A percentile compares a stretch with the other conserved stretches of the same genome.
Conservation (phyloP, 768 basidiomycete genomes). For the Lactifluus hygrophoroides region DNA sequence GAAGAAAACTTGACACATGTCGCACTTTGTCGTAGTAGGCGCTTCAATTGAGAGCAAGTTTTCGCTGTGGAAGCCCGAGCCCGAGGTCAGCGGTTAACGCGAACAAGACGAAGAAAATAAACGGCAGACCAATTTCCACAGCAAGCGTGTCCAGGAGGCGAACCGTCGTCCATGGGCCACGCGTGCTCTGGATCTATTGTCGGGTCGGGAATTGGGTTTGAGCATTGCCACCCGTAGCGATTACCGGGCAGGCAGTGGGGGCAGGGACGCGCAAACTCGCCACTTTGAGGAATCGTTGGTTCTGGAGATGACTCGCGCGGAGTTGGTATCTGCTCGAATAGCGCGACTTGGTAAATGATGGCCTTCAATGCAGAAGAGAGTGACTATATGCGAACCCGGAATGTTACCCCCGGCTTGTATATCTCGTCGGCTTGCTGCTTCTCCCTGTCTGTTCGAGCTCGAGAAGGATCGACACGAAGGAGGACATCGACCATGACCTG, state of each 20-base stretch:
- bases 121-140: conserved; percentile 73
- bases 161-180: conserved; percentile 69
- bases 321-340: conserved; percentile 49
- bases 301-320: conserved; percentile 73
- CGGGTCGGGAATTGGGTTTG: conserved; percentile 73
- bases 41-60: conserved; percentile 63
- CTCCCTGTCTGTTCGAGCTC: conserved; percentile 59
- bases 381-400: conserved; percentile 44
- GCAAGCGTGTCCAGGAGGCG: conserved; percentile 69
- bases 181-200: conserved; percentile 57
- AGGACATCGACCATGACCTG: conserved; percentile 67
- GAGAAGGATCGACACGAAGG: conserved; percentile 61
- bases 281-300: conserved; percentile 54
- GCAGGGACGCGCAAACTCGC: conserved; percentile 67
- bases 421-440: conserved; percentile 76
- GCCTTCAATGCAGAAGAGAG: background rate
- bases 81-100: background rate
- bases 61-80: conserved; percentile 40
- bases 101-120: background rate
- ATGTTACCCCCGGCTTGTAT: conserved; percentile 50
- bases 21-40: conserved; percentile 74
- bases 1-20: conserved; percentile 74
- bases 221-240: conserved; percentile 70
- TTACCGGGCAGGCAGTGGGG: conserved; percentile 69
- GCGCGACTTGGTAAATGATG: background rate